Percentiles rank a stretch among this genome's conserved stretches.
These are phyloP conservation scores for Ustilago crameri DNA, from an alignment of 1,284 basidiomycete species.

Conservation along the genomic window DNA sequence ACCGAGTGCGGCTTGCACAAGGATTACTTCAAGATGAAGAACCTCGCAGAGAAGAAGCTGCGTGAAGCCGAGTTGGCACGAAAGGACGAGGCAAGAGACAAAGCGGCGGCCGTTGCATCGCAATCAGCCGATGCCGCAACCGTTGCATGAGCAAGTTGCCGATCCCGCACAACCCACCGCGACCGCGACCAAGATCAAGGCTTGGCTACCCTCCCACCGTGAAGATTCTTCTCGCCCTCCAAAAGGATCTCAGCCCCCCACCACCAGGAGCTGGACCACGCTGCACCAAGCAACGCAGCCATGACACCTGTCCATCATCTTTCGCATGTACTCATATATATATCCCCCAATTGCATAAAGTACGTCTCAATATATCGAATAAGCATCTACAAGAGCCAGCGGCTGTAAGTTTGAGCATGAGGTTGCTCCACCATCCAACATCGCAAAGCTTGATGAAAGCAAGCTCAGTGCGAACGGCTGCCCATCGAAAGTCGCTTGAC, in stretches of 20 bases:
- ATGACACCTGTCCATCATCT: neutral
- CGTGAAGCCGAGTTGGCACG: constrained; percentile 60
- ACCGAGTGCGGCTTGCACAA: constrained; percentile 92
- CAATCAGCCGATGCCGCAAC: constrained; percentile 6
- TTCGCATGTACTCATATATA: constrained; percentile 40
- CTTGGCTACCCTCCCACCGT: too few species aligned
- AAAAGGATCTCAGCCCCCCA: constrained; percentile 9
- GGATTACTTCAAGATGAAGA: constrained; percentile 66
- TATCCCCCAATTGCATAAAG: constrained; percentile 16
- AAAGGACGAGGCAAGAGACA: constrained; percentile 53
- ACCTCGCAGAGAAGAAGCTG: constrained; percentile 61
- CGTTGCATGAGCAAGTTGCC: neutral
- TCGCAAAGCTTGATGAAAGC: too few species aligned
- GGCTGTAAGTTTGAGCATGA: neutral
- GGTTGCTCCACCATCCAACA: too few species aligned
- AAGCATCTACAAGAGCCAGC: constrained; percentile 7
- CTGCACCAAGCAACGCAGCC: neutral
- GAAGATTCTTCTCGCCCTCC: neutral
- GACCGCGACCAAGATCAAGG: too few species aligned
- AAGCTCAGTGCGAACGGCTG: too few species aligned
- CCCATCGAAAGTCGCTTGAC: too few species aligned
- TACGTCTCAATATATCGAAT: neutral
- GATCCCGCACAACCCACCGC: neutral
- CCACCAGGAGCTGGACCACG: neutral
- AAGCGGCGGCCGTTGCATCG: constrained; percentile 18